Evolutionary conservation across 495 filamentous ascomycete species (phyloP).

Genomic region (Aspergillus olivimuriae): DNA sequence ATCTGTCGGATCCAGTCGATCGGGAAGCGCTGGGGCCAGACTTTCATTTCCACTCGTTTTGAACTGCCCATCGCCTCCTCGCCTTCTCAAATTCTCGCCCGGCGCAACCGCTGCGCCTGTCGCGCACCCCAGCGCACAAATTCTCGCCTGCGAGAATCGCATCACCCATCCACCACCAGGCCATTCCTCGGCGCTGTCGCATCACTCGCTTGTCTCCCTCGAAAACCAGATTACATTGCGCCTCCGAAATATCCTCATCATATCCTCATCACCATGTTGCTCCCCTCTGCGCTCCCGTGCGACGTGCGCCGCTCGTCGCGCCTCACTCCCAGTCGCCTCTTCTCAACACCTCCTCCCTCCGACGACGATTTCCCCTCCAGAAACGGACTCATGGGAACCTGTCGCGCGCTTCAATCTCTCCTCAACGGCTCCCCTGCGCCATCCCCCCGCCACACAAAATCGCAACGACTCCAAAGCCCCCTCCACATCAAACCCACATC

Average conservation of each 20-base stretch:
- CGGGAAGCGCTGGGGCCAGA: constrained; percentile 23
- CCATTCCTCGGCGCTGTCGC: constrained; percentile 4
- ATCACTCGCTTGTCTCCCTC: not conserved
- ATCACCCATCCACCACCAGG: constrained; percentile 3
- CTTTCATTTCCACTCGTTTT: constrained; percentile 16
- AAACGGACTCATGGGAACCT: constrained; percentile 58
- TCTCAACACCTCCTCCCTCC: constrained; percentile 55
- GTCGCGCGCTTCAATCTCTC: constrained; percentile 65
- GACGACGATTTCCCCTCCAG: constrained; percentile 46
- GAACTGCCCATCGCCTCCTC: constrained; percentile 10
- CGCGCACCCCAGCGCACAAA: constrained; percentile 23
- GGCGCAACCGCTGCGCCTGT: constrained; percentile 29
- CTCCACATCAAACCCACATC: constrained; percentile 45
- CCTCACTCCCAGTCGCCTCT: constrained; percentile 54
- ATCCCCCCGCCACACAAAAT: constrained; percentile 30
- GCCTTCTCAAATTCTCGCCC: constrained; percentile 25
- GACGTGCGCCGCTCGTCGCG: constrained; percentile 50
- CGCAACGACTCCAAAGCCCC: constrained; percentile 45
- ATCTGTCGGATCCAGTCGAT: constrained; percentile 22
- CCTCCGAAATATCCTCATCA: not conserved
- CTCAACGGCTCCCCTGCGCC: constrained; percentile 42
- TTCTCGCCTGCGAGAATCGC: constrained; percentile 13
- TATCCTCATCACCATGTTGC: constrained; percentile 47
- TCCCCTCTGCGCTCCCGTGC: constrained; percentile 66
- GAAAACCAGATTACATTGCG: not conserved